A percentile compares a stretch with the other conserved stretches of the same genome.
Evolutionary conservation across 169 alveolate genomes (phyloP).

Genomic region (Plasmodium ovale): DNA sequence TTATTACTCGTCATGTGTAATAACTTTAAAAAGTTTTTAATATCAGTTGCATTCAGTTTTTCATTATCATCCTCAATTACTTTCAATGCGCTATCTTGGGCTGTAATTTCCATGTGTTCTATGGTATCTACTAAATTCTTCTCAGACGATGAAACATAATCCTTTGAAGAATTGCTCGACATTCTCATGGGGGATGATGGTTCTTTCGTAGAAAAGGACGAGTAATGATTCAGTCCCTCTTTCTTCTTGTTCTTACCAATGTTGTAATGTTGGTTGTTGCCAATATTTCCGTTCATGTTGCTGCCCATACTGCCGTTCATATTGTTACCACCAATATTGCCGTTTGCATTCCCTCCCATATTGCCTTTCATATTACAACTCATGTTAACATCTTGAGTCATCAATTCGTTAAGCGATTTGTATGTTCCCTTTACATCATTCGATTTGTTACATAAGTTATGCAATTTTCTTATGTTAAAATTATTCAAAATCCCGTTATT

Average conservation of each 20-base stretch:
- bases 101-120: conserved; percentile 69
- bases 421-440: conserved; percentile 6
- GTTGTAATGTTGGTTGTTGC: conserved; percentile 11
- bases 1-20: conserved; percentile 26
- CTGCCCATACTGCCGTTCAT: background rate
- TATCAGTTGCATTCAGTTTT: conserved; percentile 63
- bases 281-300: conserved; percentile 1
- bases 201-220: conserved; percentile 25
- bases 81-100: conserved; percentile 67
- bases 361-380: conserved; percentile 17
- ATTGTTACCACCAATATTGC: background rate
- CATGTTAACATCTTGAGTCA: conserved; percentile 24
- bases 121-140: conserved; percentile 41
- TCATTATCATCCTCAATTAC: conserved; percentile 71
- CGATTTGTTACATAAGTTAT: background rate
- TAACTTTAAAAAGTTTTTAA: conserved; percentile 50
- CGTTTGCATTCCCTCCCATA: background rate
- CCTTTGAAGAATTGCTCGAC: conserved; percentile 68
- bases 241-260: conserved; percentile 1
- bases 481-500: conserved; percentile 6
- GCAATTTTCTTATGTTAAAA: conserved; percentile 26
- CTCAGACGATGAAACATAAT: conserved; percentile 13
- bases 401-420: conserved; percentile 25
- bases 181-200: conserved; percentile 50
- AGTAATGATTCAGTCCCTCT: conserved; percentile 12